phyloP scores from a whole-genome alignment of 2,329 filamentous ascomycete species.

The Aspergillus brunneoviolaceus region DNA sequence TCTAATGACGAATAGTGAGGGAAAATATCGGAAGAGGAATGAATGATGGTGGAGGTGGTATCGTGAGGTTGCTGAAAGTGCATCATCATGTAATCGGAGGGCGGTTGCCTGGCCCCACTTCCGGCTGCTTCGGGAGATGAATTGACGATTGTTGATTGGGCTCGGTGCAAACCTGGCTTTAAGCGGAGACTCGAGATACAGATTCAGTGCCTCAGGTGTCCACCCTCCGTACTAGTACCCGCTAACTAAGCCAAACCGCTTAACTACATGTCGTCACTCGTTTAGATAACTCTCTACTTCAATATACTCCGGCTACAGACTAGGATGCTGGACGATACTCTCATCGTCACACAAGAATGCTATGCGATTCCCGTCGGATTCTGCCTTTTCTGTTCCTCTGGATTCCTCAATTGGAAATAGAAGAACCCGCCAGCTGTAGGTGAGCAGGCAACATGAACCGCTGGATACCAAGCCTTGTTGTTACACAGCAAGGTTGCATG shows the following conservation, averaged over 20 bases:
- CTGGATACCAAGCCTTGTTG: neutral
- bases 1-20: neutral
- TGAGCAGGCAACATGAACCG: neutral
- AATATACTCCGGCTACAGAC: neutral
- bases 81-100: constrained; percentile 6
- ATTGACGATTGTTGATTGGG: neutral
- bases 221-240: neutral
- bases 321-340: no score
- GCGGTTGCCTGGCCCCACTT: neutral
- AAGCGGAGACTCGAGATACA: neutral
- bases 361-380: neutral
- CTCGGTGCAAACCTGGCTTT: neutral
- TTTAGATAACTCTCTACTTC: neutral
- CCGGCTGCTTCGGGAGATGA: neutral
- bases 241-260: neutral
- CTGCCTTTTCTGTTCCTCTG: no score
- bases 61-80: neutral
- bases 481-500: neutral
- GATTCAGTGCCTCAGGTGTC: neutral
- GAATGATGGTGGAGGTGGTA: neutral
- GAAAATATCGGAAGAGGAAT: neutral
- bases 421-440: no score
- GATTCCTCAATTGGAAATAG: no score
- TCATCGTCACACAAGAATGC: neutral
- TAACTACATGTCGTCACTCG: neutral